Conservation (phyloP, 768 basidiomycete genomes). For the Pisolithus marmoratus region DNA sequence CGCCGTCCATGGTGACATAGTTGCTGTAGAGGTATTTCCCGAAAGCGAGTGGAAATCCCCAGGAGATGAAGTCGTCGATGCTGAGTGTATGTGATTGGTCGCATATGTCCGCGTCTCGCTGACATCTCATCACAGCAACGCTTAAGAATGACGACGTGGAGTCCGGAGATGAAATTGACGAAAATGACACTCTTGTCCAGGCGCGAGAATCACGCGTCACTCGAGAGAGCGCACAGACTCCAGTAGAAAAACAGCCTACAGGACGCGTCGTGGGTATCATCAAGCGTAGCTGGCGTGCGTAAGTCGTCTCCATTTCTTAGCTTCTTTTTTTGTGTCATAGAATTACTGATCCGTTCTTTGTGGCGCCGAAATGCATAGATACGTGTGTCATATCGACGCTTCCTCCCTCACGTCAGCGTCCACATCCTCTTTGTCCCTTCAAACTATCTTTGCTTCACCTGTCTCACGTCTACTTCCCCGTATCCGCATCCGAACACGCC, state of each 20-base stretch:
- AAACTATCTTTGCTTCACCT: constrained; percentile 92
- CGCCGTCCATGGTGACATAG: constrained; percentile 88
- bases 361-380: constrained; percentile 36
- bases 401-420: constrained; percentile 78
- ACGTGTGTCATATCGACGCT: constrained; percentile 93
- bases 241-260: constrained; percentile 75
- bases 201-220: background rate
- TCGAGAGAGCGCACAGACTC: constrained; percentile 5
- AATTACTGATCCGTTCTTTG: background rate
- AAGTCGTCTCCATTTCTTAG: constrained; percentile 29
- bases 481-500: constrained; percentile 90
- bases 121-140: constrained; percentile 45
- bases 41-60: constrained; percentile 91
- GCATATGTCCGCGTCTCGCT: background rate
- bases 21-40: constrained; percentile 83
- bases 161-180: constrained; percentile 54
- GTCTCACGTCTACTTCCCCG: constrained; percentile 88
- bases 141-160: constrained; percentile 83
- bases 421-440: constrained; percentile 73
- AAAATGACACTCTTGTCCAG: constrained; percentile 16
- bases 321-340: background rate
- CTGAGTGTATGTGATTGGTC: constrained; percentile 57
- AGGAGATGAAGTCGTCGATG: constrained; percentile 88
- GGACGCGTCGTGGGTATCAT: constrained; percentile 88
- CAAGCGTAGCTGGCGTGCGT: constrained; percentile 95